A percentile compares a stretch with the other conserved stretches of the same genome.
These are phyloP conservation scores for Geotrichum klebahnii DNA, from an alignment of 1,139 yeast genomes.

Conservation along the genomic window DNA sequence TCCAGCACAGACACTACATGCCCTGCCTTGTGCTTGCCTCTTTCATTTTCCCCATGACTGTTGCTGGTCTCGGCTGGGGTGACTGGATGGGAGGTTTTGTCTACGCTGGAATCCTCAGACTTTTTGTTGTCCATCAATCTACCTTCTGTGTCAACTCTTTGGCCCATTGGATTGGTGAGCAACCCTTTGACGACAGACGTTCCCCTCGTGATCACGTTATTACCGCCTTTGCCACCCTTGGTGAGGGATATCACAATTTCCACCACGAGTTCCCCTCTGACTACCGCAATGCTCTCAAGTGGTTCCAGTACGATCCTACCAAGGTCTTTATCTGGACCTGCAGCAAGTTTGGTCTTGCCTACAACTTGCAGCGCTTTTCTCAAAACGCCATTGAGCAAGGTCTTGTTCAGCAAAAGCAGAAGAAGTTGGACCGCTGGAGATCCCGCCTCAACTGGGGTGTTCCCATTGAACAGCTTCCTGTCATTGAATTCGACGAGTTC, in stretches of 20 bases:
- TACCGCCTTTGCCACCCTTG: conserved; percentile 92
- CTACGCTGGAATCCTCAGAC: conserved; percentile 83
- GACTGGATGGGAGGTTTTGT: conserved; percentile 91
- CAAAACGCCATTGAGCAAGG: conserved; percentile 97
- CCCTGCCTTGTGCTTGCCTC: conserved; percentile 62
- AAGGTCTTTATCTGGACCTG: conserved; percentile 68
- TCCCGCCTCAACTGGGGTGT: conserved; percentile 88
- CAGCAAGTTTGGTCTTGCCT: conserved; percentile 80
- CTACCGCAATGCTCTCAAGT: conserved; percentile 93
- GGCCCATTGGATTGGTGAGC: conserved; percentile 97
- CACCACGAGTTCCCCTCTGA: conserved; percentile 99
- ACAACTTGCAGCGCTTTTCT: conserved; percentile 86
- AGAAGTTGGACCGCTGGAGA: conserved; percentile 83
- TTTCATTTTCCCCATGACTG: conserved; percentile 65
- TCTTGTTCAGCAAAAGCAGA: conserved; percentile 90
- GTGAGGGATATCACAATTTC: conserved; percentile 98
- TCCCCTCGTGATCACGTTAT: conserved; percentile 94
- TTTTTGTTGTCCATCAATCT: conserved; percentile 88
- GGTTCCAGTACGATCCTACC: conserved; percentile 99
- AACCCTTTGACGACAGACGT: conserved; percentile 96
- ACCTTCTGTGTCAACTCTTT: conserved; percentile 97
- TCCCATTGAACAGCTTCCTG: conserved; percentile 76
- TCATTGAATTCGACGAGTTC: conserved; percentile 85
- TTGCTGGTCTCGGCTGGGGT: conserved; percentile 79
- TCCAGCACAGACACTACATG: conserved; percentile 91